Conservation (phyloP, 2,329 filamentous ascomycete genomes). For the Alternaria arborescens region DNA sequence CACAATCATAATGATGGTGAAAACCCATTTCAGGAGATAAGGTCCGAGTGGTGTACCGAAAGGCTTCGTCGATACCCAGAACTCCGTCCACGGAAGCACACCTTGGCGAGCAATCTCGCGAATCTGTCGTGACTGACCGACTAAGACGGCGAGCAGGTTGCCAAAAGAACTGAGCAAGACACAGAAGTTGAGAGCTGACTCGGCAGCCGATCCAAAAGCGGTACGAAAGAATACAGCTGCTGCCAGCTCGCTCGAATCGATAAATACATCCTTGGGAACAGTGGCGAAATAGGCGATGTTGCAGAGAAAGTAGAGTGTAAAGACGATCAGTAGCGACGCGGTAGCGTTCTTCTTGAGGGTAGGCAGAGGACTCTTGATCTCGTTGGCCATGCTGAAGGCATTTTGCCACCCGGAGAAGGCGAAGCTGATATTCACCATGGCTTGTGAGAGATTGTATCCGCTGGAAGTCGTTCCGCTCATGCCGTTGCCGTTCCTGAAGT, state of each 20-base stretch:
- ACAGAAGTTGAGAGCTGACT: conserved; percentile 62
- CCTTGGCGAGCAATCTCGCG: conserved; percentile 43
- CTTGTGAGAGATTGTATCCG: conserved; percentile 40
- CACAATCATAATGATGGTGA: conserved; percentile 41
- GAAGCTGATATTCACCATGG: conserved; percentile 44
- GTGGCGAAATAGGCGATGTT: conserved; percentile 41
- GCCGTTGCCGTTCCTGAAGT: conserved; percentile 27
- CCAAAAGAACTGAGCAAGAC: conserved; percentile 39
- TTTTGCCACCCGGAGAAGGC: conserved; percentile 43
- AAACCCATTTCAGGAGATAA: conserved; percentile 53
- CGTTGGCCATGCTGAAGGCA: conserved; percentile 46
- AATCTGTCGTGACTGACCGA: conserved; percentile 40
- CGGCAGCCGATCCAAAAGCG: conserved; percentile 65
- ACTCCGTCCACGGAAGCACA: conserved; percentile 46
- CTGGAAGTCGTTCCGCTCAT: conserved; percentile 33
- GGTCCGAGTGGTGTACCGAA: conserved; percentile 71
- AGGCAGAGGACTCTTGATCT: conserved; percentile 63
- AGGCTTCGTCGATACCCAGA: conserved; percentile 70
- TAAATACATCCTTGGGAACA: conserved; percentile 54
- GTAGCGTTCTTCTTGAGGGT: conserved; percentile 61
- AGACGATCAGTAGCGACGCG: conserved; percentile 61
- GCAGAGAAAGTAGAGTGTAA: conserved; percentile 44
- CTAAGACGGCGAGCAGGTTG: conserved; percentile 42
- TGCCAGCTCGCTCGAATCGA: conserved; percentile 61
- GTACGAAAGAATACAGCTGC: conserved; percentile 67